These are phyloP conservation scores for Candida ponderosae DNA, from an alignment of 805 yeast genomes.

Conservation along the genomic window DNA sequence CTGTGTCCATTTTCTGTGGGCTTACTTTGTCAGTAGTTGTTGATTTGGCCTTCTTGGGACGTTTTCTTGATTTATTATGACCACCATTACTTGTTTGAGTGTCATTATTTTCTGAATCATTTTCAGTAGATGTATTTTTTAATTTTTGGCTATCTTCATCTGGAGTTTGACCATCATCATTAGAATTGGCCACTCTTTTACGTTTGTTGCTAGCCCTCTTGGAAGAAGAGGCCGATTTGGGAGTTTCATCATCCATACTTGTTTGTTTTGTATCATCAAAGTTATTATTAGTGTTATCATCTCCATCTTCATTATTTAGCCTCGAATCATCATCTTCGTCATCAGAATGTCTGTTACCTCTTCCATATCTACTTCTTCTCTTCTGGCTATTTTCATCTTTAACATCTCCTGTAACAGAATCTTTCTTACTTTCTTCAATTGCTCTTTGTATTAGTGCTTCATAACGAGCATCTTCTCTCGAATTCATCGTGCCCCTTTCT, in stretches of 20 bases:
- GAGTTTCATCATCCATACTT: not conserved
- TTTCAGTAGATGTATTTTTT: not conserved
- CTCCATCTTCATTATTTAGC: conserved; percentile 5
- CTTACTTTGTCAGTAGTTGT: conserved; percentile 10
- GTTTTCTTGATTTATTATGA: not conserved
- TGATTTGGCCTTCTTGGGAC: conserved; percentile 8
- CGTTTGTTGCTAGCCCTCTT: conserved; percentile 1
- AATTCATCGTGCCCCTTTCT: conserved; percentile 28
- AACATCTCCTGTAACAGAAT: conserved; percentile 9
- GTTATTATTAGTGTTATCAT: conserved; percentile 1
- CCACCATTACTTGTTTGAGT: conserved; percentile 5
- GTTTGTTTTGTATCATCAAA: conserved; percentile 1
- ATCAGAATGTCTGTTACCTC: conserved; percentile 1
- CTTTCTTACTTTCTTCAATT: conserved; percentile 30
- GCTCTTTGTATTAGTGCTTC: conserved; percentile 33
- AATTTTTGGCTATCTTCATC: no score
- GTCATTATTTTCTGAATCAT: conserved; percentile 11
- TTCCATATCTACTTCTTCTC: conserved; percentile 4
- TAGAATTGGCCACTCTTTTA: conserved; percentile 2
- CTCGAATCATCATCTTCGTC: conserved; percentile 4
- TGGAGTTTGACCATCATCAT: not conserved
- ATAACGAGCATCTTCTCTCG: conserved; percentile 36
- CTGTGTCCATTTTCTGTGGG: conserved; percentile 15
- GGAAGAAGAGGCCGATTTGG: conserved; percentile 1
- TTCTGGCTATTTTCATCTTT: conserved; percentile 6